Percentiles rank a stretch among this genome's conserved stretches.
Evolutionary conservation across 495 filamentous ascomycete species (phyloP).

Genomic region (Podospora australis): DNA sequence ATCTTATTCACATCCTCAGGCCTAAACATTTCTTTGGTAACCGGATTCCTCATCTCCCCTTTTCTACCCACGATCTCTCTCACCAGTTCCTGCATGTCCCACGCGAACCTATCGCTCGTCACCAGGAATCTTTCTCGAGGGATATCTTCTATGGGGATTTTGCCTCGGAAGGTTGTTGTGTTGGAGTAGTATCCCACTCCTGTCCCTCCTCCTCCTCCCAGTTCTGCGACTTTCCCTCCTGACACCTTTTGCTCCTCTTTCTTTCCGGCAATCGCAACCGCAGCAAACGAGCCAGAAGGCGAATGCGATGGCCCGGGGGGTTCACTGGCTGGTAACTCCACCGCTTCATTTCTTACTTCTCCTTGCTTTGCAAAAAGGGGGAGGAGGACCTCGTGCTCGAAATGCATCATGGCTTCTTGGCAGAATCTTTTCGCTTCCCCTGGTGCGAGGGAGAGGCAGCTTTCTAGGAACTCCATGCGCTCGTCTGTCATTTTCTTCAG

Average conservation of each 20-base stretch:
- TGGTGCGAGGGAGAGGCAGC: not conserved
- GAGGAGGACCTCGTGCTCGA: not conserved
- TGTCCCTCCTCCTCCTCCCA: no score
- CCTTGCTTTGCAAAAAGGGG: not conserved
- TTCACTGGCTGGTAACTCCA: no score
- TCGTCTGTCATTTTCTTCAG: no score
- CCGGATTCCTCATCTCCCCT: not conserved
- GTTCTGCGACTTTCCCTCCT: no score
- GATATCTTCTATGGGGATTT: not conserved
- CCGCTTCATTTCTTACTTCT: no score
- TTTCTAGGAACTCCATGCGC: not conserved
- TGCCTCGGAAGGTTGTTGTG: not conserved
- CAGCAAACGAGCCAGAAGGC: no score
- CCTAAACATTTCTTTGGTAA: not conserved
- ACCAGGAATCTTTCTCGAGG: not conserved
- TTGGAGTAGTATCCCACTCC: no score
- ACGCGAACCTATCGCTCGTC: not conserved
- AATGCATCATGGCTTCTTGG: not conserved
- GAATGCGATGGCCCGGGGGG: no score
- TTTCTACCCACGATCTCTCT: not conserved
- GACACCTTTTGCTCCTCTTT: no score
- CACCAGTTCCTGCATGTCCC: not conserved
- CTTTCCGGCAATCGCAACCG: no score
- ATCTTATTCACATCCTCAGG: not conserved
- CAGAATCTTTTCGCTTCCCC: not conserved